Evolutionary conservation across 495 filamentous ascomycete species (phyloP), one percentile per base, ranked within the genome.

Genomic region (Parathielavia appendiculata): DNA sequence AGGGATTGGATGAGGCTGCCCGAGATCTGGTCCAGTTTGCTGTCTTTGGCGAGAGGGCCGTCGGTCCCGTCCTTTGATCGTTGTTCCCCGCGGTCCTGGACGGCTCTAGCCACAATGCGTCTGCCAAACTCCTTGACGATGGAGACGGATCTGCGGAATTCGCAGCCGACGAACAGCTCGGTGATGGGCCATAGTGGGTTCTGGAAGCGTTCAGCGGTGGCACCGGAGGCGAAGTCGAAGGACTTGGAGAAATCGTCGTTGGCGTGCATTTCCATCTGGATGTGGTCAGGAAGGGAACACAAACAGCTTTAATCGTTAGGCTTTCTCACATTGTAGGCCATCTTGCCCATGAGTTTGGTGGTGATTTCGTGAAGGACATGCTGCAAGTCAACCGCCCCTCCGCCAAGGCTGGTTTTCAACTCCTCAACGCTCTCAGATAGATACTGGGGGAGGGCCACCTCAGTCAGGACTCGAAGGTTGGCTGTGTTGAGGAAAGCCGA

Each of bases 221-320:
- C 71, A 13, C 80, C 81, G 0, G 82, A 85, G 2, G 81, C 81
- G 51, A 75, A 77, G 54, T 85, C 81, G 59, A 85, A 84, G 1
- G 80, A 74, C 39, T 66, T 56, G 16, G 80, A 77, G 64, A 85
- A 85, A 4, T 80, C 76, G 52, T 83, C 76, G 54, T 76, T 71
- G 40, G 79, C 73, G 55, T 81, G 80, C 69, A 84, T 83, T 53
- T 84, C 79, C 76, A 83, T 82, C 78, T 81, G 49, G 4, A n/a
- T 1, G 14, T 12, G 32, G 49, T 67, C 19, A 69, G 67, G 17
- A 1, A 30, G 32, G 20, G 32, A 38, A 14, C 20, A 1, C 7
- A 53, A n/a, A 17, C 32, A 36, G 4, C 6, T 10, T 41, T 10
- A 1, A 0, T 13, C 8, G 23, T 11, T 8, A 14, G 22, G 12